Percentiles rank a stretch among this genome's conserved stretches.
Evolutionary conservation across 2,329 filamentous ascomycete genomes (phyloP).

Genomic region (Phaeosphaeriaceae sp.): DNA sequence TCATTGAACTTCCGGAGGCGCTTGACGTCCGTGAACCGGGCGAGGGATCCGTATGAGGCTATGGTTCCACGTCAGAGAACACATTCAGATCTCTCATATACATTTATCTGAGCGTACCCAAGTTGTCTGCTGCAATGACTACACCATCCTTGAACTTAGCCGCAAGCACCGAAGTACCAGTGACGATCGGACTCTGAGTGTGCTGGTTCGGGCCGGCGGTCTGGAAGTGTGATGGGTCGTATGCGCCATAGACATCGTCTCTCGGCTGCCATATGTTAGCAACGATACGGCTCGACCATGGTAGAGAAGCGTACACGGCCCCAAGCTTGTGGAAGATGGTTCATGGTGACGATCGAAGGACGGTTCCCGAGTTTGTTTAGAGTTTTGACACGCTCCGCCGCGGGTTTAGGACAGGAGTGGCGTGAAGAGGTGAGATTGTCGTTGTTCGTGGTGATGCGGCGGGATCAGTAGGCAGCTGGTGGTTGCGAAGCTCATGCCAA

Average conservation of each 20-base stretch:
- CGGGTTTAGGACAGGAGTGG: constrained; percentile 9
- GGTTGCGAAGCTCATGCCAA: constrained; percentile 27
- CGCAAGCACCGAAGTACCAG: constrained; percentile 92
- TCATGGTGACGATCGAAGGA: constrained; percentile 56
- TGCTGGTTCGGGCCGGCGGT: constrained; percentile 72
- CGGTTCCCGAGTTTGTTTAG: neutral
- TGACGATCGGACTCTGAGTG: constrained; percentile 92
- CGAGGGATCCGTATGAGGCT: constrained; percentile 96
- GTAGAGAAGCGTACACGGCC: constrained; percentile 61
- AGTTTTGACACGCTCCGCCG: constrained; percentile 1
- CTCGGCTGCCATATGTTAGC: constrained; percentile 71
- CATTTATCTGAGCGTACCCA: constrained; percentile 65
- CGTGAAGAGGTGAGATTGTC: constrained; percentile 26
- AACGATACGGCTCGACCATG: constrained; percentile 15
- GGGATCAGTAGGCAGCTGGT: constrained; percentile 36
- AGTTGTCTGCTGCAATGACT: constrained; percentile 94
- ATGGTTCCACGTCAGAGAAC: constrained; percentile 17
- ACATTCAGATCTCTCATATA: neutral
- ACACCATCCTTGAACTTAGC: constrained; percentile 97
- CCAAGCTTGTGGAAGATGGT: constrained; percentile 71
- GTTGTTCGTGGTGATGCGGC: constrained; percentile 20
- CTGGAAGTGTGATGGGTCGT: constrained; percentile 86
- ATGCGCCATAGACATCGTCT: constrained; percentile 95
- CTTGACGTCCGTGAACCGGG: constrained; percentile 96
- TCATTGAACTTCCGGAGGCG: constrained; percentile 89